Conservation (phyloP, 164 flowering plant species). For the Cinnamomum chago region DNA sequence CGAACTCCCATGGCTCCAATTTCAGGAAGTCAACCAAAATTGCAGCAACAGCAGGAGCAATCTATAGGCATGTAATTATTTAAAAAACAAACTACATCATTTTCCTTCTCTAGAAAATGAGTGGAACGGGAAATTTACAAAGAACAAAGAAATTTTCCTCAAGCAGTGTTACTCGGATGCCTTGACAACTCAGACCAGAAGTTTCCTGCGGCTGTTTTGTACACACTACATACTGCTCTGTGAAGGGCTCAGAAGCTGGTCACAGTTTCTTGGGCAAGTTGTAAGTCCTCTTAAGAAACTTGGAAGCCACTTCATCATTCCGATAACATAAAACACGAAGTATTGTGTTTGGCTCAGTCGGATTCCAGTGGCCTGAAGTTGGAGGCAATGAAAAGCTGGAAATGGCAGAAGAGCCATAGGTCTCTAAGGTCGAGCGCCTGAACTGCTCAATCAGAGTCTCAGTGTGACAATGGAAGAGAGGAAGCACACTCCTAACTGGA, state of each 20-base stretch:
- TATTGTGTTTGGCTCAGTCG: conserved; percentile 71
- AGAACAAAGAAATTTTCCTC: no score
- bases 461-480: conserved; percentile 43
- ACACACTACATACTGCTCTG: no score
- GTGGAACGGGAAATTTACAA: no score
- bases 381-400: conserved; percentile 70
- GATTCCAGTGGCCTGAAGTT: conserved; percentile 66
- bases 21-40: no score
- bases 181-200: no score
- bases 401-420: conserved; percentile 50
- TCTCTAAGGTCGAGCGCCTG: conserved; percentile 26
- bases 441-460: conserved; percentile 53
- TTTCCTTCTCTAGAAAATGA: no score
- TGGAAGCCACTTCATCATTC: conserved; percentile 61
- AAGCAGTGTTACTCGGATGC: no score
- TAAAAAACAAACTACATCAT: no score
- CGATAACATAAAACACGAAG: conserved; percentile 70
- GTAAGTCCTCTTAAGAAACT: conserved; percentile 74
- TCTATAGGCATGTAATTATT: no score
- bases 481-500: conserved; percentile 43
- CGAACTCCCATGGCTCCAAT: no score
- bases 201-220: no score
- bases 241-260: background rate
- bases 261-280: conserved; percentile 66
- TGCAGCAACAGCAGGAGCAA: no score